Evolutionary conservation across 345 rosid species (phyloP).

Genomic region (Cochlearia excelsa): DNA sequence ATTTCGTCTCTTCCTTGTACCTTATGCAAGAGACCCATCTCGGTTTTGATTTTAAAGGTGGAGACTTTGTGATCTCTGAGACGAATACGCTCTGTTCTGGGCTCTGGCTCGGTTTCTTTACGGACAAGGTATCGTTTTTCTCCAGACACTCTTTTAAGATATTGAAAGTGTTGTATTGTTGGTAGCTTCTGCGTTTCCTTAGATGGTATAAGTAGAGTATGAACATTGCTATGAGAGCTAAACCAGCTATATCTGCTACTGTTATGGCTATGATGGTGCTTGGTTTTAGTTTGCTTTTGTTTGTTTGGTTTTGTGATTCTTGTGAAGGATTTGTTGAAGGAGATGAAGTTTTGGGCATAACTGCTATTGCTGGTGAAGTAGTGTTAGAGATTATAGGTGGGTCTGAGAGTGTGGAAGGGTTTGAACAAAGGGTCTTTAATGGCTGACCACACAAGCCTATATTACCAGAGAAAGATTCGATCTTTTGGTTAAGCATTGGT

Average conservation of each 20-base stretch:
- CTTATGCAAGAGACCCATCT: conserved; percentile 63
- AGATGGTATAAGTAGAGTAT: conserved; percentile 64
- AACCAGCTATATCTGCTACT: conserved; percentile 61
- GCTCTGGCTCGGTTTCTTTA: conserved; percentile 17
- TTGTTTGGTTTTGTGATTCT: conserved; percentile 16
- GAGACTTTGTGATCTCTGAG: conserved; percentile 18
- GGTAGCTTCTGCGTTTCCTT: conserved; percentile 47
- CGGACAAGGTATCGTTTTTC: conserved; percentile 20
- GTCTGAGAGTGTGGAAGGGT: conserved; percentile 69
- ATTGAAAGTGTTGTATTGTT: conserved; percentile 29
- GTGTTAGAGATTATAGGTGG: conserved; percentile 59
- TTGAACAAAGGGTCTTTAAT: conserved; percentile 57
- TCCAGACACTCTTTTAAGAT: conserved; percentile 35
- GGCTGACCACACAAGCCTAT: conserved; percentile 79
- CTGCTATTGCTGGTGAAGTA: conserved; percentile 82
- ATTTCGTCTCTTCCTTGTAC: conserved; percentile 28
- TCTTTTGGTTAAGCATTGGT: conserved; percentile 56
- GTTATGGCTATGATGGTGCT: conserved; percentile 60
- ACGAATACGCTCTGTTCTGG: conserved; percentile 23
- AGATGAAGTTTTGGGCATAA: conserved; percentile 52
- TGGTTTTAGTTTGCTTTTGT: conserved; percentile 55
- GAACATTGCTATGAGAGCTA: conserved; percentile 53
- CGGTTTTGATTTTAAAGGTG: conserved; percentile 21
- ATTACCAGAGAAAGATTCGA: conserved; percentile 57
- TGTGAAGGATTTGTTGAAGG: conserved; percentile 33